Evolutionary conservation across 768 basidiomycete genomes (phyloP), one percentile per base, ranked within the genome.

Genomic region (Suillus tomentosus): DNA sequence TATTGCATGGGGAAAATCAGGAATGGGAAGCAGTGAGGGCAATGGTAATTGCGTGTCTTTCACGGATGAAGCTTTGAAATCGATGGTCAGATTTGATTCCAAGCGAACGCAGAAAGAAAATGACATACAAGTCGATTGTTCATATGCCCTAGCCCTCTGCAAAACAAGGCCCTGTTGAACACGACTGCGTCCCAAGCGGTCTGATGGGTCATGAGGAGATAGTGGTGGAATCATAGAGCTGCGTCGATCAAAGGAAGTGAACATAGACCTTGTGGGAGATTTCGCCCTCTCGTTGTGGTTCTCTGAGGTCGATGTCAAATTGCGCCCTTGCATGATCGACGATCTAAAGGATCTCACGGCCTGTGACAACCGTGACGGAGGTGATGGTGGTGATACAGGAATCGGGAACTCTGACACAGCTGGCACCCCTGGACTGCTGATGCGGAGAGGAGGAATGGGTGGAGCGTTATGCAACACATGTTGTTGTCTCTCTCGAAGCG

Each of bases 11-110:
- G 65, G 67, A 56, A 78, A 64, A n/a, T 71, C 69, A 39, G 73
- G 71, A 17, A 77, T 67, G 9, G 74, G 69, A 39, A 75, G 70
- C 27, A 74, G 69, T 0, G 80, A 74, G n/a, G 81, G 79, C 63
- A 78, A 66, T n/a, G 79, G 73, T 70, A 82, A 80, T 62, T 77
- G 71, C 13, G 77, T 72, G 24, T 77, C 72, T 67, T 73, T 74
- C 34, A 24, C 55, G 9, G 51, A 59, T n/a, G 22, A 27, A 40
- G 57, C 61, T 62, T 58, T 62, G 14, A 31, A 39, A 59, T n/a
- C 54, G 9, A 31, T 22, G 2, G 54, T 60, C 53, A 57, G 19
- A 31, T 40, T 58, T 27, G 19, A 27, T 61, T 36, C 9, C 15
- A 36, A 61, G 24, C 11, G 36, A 53, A 39, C 14, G 53, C 36